phyloP scores from a whole-genome alignment of 2,329 filamentous ascomycete species.

The Chrysoporthe puriensis region DNA sequence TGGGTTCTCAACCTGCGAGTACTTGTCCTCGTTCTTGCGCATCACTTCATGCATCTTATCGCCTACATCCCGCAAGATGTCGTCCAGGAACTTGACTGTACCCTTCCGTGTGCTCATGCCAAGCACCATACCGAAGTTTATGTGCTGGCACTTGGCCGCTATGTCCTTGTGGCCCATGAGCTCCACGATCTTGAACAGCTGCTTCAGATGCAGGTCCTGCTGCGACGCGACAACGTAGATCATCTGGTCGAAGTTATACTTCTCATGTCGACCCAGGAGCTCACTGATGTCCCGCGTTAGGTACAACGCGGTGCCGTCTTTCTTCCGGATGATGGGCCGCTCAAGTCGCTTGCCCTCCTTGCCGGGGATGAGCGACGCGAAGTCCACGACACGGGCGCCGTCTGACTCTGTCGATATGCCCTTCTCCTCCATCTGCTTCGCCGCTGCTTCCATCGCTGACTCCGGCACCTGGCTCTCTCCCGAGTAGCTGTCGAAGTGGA shows the following conservation, averaged over 20 bases:
- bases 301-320: conserved; percentile 76
- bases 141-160: conserved; percentile 69
- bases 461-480: conserved; percentile 75
- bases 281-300: conserved; percentile 79
- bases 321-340: conserved; percentile 72
- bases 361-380: conserved; percentile 67
- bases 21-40: conserved; percentile 88
- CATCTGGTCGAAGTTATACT: conserved; percentile 75
- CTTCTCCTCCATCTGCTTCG: conserved; percentile 65
- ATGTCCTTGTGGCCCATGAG: conserved; percentile 72
- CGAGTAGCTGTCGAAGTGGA: conserved; percentile 73
- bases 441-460: conserved; percentile 67
- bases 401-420: conserved; percentile 69
- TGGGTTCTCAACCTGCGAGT: conserved; percentile 84
- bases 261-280: conserved; percentile 65
- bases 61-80: conserved; percentile 77
- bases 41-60: conserved; percentile 99
- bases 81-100: conserved; percentile 74
- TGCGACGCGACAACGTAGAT: conserved; percentile 76
- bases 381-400: conserved; percentile 75
- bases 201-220: conserved; percentile 73
- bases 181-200: conserved; percentile 77
- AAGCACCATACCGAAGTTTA: conserved; percentile 75
- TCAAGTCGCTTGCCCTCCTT: conserved; percentile 72
- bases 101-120: conserved; percentile 74